A percentile compares a stretch with the other conserved stretches of the same genome.
These are phyloP conservation scores for Taiozyma sp. DNA, from an alignment of 1,139 yeast species.

Conservation along the genomic window DNA sequence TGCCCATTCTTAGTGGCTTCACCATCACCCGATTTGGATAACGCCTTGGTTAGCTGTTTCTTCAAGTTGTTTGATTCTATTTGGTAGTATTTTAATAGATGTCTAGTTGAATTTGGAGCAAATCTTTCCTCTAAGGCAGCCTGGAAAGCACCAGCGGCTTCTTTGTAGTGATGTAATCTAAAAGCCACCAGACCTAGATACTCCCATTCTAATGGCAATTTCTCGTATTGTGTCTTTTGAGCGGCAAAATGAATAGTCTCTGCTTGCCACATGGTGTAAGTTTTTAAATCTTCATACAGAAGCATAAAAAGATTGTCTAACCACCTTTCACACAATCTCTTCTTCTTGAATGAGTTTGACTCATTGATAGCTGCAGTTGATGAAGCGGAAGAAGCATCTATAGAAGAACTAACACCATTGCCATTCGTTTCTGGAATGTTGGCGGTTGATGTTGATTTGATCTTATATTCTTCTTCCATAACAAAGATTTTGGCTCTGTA, in stretches of 20 bases:
- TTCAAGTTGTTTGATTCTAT: conserved; percentile 21
- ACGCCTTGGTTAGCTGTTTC: conserved; percentile 5
- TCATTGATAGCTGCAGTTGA: not conserved
- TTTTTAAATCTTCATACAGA: conserved; percentile 85
- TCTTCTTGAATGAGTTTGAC: conserved; percentile 28
- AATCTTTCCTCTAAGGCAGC: conserved; percentile 72
- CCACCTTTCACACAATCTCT: conserved; percentile 96
- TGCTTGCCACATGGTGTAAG: conserved; percentile 93
- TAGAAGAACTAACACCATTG: conserved; percentile 28
- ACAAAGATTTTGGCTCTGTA: conserved; percentile 88
- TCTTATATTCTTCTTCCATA: conserved; percentile 88
- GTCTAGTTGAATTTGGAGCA: conserved; percentile 76
- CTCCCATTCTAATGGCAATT: conserved; percentile 92
- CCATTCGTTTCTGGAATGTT: conserved; percentile 35
- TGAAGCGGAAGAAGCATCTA: not conserved
- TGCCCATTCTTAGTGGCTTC: conserved; percentile 5
- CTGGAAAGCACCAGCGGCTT: conserved; percentile 79
- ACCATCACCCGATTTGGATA: conserved; percentile 7
- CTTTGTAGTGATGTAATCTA: conserved; percentile 78
- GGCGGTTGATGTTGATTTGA: conserved; percentile 26
- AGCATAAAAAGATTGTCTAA: conserved; percentile 90
- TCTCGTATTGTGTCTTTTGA: conserved; percentile 72
- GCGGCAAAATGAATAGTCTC: conserved; percentile 83
- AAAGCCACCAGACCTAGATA: conserved; percentile 81
- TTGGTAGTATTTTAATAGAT: conserved; percentile 63